A percentile compares a stretch with the other conserved stretches of the same genome.
phyloP scores from a whole-genome alignment of 345 rosid species.

The Arabis alpina region DNA sequence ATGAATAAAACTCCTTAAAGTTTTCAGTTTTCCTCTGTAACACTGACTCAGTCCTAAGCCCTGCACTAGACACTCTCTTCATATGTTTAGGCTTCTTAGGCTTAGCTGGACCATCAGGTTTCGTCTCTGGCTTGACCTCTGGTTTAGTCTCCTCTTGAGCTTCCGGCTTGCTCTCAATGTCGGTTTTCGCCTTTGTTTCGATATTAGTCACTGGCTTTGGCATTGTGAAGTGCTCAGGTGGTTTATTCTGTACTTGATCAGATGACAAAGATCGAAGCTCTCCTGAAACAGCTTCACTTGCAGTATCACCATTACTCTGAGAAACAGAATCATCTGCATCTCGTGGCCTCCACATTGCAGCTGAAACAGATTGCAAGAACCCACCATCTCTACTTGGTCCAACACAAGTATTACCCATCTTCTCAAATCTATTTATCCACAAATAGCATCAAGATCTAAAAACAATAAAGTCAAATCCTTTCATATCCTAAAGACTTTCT shows the following conservation, averaged over 20 bases:
- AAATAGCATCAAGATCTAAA: conserved; percentile 49
- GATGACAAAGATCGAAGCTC: conserved; percentile 49
- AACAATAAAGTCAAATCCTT: conserved; percentile 37
- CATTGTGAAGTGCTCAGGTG: conserved; percentile 71
- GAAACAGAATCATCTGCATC: conserved; percentile 47
- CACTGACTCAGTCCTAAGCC: conserved; percentile 75
- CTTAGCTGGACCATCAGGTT: conserved; percentile 36
- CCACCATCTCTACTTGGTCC: conserved; percentile 72
- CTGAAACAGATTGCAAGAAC: conserved; percentile 76
- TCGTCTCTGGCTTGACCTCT: conserved; percentile 25
- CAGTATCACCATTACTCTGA: conserved; percentile 49
- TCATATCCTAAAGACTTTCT: background rate
- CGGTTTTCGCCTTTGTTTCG: conserved; percentile 28
- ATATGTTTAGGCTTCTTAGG: conserved; percentile 62
- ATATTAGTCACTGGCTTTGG: conserved; percentile 29
- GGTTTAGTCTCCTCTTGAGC: conserved; percentile 13
- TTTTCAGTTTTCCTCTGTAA: conserved; percentile 71
- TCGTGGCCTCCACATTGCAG: conserved; percentile 73
- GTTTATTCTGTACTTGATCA: conserved; percentile 54
- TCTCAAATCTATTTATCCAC: conserved; percentile 26
- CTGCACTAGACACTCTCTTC: conserved; percentile 75
- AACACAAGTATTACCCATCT: conserved; percentile 90
- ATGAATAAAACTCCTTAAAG: conserved; percentile 64
- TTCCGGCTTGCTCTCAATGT: conserved; percentile 21
- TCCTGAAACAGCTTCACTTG: conserved; percentile 46